Percentiles rank a stretch among this genome's conserved stretches.
Conservation (phyloP, 108 stramenopile species). For the Parietichytrium sp. region DNA sequence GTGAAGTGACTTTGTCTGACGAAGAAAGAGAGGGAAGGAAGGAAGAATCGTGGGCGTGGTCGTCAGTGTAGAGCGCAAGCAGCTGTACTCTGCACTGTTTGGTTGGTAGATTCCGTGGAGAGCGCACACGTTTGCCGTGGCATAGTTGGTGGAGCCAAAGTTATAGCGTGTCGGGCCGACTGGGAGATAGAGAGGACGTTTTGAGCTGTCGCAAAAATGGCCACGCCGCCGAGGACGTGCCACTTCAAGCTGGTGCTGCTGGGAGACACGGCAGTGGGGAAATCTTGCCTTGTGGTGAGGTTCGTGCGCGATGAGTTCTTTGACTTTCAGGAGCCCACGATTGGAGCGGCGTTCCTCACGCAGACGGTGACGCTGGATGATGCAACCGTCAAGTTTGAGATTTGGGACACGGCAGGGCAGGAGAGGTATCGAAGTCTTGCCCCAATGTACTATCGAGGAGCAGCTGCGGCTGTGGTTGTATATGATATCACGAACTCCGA, state of each 20-base stretch:
- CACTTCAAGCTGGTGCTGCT: slow-evolving; percentile 98
- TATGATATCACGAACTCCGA: slow-evolving; percentile 95
- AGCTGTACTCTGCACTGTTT: too few species aligned
- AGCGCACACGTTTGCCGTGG: too few species aligned
- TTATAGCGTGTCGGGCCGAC: too few species aligned
- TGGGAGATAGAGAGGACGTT: too few species aligned
- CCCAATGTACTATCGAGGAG: slow-evolving; percentile 86
- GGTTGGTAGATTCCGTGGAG: too few species aligned
- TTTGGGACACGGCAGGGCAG: slow-evolving; percentile 96
- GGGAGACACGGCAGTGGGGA: slow-evolving; percentile 96
- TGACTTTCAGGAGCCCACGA: slow-evolving; percentile 96
- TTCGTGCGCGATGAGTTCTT: slow-evolving; percentile 98
- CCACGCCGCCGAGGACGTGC: slow-evolving; percentile 79
- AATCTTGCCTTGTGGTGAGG: slow-evolving; percentile 89
- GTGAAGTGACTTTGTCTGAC: too few species aligned
- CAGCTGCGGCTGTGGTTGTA: slow-evolving; percentile 86
- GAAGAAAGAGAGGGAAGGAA: too few species aligned
- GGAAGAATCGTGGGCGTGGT: too few species aligned
- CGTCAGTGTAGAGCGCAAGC: too few species aligned
- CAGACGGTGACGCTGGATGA: slow-evolving; percentile 38
- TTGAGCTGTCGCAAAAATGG: too few species aligned
- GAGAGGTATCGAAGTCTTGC: slow-evolving; percentile 74
- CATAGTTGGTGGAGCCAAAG: too few species aligned
- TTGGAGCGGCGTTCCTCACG: slow-evolving; percentile 66
- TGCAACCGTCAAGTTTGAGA: slow-evolving; percentile 92